Evolutionary conservation across 140 eudicot species (phyloP), one percentile per base, ranked within the genome.

Genomic region (Erigeron philadelphicus): DNA sequence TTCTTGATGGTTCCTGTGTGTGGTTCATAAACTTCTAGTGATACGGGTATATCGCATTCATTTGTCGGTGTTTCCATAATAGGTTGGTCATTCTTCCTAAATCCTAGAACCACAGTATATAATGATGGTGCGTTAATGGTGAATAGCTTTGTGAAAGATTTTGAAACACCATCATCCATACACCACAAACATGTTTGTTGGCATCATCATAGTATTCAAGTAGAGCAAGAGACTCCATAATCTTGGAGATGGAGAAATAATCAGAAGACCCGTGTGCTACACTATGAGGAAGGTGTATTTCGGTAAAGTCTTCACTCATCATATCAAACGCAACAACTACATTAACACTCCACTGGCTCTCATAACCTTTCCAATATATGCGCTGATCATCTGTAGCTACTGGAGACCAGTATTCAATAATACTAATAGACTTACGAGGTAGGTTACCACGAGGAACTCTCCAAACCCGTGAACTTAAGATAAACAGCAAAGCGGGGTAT

Each of bases 181-280:
- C 63, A 9, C 12, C 63, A 57, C 42, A 57, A 57, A 57, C 63
- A 7, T 16, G 38, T 7, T 56, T 8, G 0, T 18, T 5, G 38
- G 4, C 9, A 9, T 7, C 9, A 2, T 13, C 3, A 7, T 7
- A 9, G 13, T 18, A 11, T 5, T 57, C 50, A 35, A 68, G 35
- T 38, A 68, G 38, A n/a, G 31, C 72, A 31, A 68, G 63, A n/a
- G 72, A 68, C 17, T 16, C 72, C 31, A 17, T 0, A 25, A 68
- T 3, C 61, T 52, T 53, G 35, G 62, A 52, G 2, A 52, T 0
- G 31, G 25, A 21, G 25, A 21, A 21, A 21, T 0, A 0, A 2
- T 0, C 0, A 19, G 10, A 13, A 13, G 0, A 9, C 17, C 5
- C 5, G 6, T 23, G 9, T 50, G 40, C 13, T 9, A 52, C 50